phyloP scores from a whole-genome alignment of 192 early-diverging fungal species.

The Oehlia diaphana region DNA sequence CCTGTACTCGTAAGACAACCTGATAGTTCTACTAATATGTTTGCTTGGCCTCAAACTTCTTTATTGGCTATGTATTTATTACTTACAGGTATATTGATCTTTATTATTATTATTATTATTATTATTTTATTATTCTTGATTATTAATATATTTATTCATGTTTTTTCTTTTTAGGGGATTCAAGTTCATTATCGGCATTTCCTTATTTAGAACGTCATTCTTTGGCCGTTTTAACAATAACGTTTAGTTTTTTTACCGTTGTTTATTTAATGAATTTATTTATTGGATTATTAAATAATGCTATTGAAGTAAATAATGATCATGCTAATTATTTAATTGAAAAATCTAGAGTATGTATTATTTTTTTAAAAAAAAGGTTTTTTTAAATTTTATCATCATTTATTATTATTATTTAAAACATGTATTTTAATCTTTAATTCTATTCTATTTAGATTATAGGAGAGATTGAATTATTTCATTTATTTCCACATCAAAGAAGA shows the following conservation, averaged over 20 bases:
- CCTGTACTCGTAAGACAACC: neutral
- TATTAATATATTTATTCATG: neutral
- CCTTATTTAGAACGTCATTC: neutral
- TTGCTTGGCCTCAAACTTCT: neutral
- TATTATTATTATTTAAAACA: no score
- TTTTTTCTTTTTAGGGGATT: neutral
- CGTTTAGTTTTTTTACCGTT: constrained; percentile 9
- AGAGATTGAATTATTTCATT: constrained; percentile 13
- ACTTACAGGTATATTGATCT: neutral
- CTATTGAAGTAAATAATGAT: neutral
- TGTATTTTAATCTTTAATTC: no score
- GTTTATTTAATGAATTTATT: constrained; percentile 20
- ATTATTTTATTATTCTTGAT: neutral
- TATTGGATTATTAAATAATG: constrained; percentile 15
- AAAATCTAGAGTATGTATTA: neutral
- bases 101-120: neutral
- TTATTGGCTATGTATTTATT: neutral
- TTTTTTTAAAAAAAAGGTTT: no score
- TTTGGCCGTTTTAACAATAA: neutral
- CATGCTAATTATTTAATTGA: neutral
- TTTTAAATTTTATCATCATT: no score
- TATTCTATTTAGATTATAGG: neutral
- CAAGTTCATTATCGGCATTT: neutral
- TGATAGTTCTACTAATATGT: neutral
- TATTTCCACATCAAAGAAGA: constrained; percentile 10